phyloP scores from a whole-genome alignment of 768 basidiomycete species.

The Suillus tomentosus region DNA sequence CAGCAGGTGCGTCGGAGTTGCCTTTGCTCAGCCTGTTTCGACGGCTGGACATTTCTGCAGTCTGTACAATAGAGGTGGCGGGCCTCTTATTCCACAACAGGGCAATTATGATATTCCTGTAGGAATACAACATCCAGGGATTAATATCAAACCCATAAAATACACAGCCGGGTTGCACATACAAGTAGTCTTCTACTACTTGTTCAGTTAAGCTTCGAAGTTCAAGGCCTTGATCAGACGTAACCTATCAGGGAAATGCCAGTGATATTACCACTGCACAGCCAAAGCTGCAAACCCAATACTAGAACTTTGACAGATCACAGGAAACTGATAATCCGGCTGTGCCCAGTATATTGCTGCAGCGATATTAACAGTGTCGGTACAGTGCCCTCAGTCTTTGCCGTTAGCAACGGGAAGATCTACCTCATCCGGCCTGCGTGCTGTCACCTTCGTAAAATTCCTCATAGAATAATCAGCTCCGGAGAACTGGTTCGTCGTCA shows the following conservation, averaged over 20 bases:
- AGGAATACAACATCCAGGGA: not conserved
- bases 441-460: constrained; percentile 65
- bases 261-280: not conserved
- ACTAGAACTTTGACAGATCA: not conserved
- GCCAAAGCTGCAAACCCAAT: not conserved
- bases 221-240: not conserved
- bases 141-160: not conserved
- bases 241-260: not conserved
- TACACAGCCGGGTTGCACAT: not conserved
- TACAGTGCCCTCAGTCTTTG: not conserved
- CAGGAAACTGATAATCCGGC: not conserved
- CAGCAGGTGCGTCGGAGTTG: not conserved
- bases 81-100: not conserved
- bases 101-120: constrained; percentile 1
- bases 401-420: not conserved
- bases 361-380: not conserved
- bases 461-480: constrained; percentile 73
- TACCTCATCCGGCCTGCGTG: constrained; percentile 57
- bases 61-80: not conserved
- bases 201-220: not conserved
- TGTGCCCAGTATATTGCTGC: constrained; percentile 5
- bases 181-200: not conserved
- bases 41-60: not conserved
- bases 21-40: not conserved
- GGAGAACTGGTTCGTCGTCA: constrained; percentile 46